Evolutionary conservation across 1,139 yeast genomes (phyloP).

Genomic region (Blastobotrys petasosporus): DNA sequence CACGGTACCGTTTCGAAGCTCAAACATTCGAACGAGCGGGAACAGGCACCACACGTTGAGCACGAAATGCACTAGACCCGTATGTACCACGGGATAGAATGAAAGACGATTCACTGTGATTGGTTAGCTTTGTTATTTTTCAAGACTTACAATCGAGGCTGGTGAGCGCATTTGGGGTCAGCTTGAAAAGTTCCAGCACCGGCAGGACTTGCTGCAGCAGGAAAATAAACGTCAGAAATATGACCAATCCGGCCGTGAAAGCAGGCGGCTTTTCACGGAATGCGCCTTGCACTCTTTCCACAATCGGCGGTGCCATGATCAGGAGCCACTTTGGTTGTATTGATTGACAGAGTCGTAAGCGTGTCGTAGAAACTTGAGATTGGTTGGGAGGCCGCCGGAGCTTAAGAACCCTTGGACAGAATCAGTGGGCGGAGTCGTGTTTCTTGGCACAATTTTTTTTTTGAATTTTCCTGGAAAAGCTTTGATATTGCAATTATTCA

Average conservation of each 20-base stretch:
- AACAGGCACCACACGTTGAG: conserved; percentile 57
- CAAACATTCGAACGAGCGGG: conserved; percentile 61
- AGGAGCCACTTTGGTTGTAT: too few relatives aligned
- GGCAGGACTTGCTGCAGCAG: conserved; percentile 31
- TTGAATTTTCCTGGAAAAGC: too few relatives aligned
- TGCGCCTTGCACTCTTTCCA: neutral
- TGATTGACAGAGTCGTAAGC: too few relatives aligned
- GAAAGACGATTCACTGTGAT: conserved; percentile 51
- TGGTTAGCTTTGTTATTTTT: conserved; percentile 10
- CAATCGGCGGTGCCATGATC: too few relatives aligned
- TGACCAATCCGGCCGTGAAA: conserved; percentile 54
- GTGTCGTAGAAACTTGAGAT: too few relatives aligned
- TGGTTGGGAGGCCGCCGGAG: too few relatives aligned
- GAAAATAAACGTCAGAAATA: conserved; percentile 47
- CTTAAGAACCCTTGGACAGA: too few relatives aligned
- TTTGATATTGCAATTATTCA: too few relatives aligned
- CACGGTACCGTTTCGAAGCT: conserved; percentile 73
- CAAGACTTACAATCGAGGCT: conserved; percentile 41
- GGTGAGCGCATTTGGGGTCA: conserved; percentile 55
- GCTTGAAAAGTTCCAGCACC: conserved; percentile 35
- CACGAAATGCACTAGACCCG: conserved; percentile 53
- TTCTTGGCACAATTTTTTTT: too few relatives aligned
- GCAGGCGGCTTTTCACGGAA: conserved; percentile 46
- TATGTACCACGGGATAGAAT: conserved; percentile 70
- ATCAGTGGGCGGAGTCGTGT: too few relatives aligned